Base-by-base conservation (phyloP, 2,329 filamentous ascomycete species). In the Fusarium annulatum region DNA sequence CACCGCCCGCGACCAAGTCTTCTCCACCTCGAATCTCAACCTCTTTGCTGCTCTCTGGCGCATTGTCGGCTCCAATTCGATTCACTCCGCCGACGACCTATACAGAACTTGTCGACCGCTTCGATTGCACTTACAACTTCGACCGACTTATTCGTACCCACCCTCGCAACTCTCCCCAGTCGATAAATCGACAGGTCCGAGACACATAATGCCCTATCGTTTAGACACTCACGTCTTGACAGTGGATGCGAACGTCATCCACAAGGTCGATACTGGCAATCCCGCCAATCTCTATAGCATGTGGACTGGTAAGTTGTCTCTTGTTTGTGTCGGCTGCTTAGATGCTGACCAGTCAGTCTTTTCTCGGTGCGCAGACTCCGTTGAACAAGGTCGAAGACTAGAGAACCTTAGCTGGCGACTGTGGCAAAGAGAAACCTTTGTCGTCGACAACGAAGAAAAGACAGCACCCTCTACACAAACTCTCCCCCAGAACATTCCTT, bases 381-480 rank as follows among this genome's bases (percentile, higher is more conserved):
- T 98, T 81, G 94, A 97, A 81, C 93, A 98, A 83, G 96, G 96
- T 64, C 91, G 94, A 80, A 89, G 96, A 79, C 87, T 98, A 81
- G 96, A 98, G 82, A 98, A 99, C 85, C 87, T 99, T 72, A 97
- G 93, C 81, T 98, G 96, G 96, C 88, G 96, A 78, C 86, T 98
- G 70, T 98, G 95, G 96, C 97, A 94, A 78, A 90, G 95, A 79
- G 95, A 98, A 81, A 78, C 76, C 49, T 81, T 83, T 73, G 80
- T 83, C 16, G 94, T 97, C 78, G 97, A 95, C 84, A 95, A 93
- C 83, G 92, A 88, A 67, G 86, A 88, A 76, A 86, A 87, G 77
- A 76, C 81, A 77, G 81, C 86, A 73, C 82, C 82, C 77, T 81
- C 85, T 72, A 82, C 82, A 76, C 81, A 85, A 73, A 83, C 86